Percentiles rank a stretch among this genome's conserved stretches.
These are phyloP conservation scores for Backusella tuberculispora DNA, from an alignment of 192 early-diverging fungal species.

Conservation along the genomic window DNA sequence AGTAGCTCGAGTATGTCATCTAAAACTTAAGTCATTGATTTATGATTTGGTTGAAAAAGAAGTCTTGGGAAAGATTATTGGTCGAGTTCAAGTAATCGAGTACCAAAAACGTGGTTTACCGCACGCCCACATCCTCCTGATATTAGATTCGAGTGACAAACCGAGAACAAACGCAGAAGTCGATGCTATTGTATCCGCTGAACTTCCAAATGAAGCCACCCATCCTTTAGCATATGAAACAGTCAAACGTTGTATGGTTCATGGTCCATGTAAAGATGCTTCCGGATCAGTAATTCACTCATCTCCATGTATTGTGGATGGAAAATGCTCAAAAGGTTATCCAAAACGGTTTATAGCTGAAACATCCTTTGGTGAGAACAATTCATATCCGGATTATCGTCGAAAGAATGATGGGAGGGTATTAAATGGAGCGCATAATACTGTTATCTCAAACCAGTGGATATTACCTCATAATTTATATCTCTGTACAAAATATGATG, in stretches of 20 bases:
- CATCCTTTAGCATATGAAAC: slow-evolving; percentile 21
- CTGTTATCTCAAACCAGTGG: no score
- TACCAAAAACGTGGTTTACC: slow-evolving; percentile 46
- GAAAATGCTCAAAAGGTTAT: slow-evolving; percentile 17
- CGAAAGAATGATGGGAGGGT: slow-evolving; percentile 5
- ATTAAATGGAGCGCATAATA: no score
- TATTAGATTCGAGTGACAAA: no score
- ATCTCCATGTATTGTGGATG: no score
- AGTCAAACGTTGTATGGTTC: slow-evolving; percentile 20
- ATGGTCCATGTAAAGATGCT: slow-evolving; percentile 39
- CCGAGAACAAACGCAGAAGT: no score
- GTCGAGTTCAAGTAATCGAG: slow-evolving; percentile 40
- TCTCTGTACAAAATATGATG: no score
- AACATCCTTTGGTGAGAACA: not conserved
- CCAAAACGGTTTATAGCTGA: no score
- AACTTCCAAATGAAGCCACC: no score
- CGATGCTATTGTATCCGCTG: no score
- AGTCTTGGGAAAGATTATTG: slow-evolving; percentile 27
- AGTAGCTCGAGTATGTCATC: slow-evolving; percentile 27
- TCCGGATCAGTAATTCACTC: not conserved
- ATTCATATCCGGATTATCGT: slow-evolving; percentile 27
- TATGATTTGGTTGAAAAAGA: no score
- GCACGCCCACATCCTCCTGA: slow-evolving; percentile 35
- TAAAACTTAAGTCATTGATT: slow-evolving; percentile 26
- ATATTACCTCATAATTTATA: no score